These are phyloP conservation scores for Calonectria ilicicola DNA, from an alignment of 2,329 filamentous ascomycete species.

Conservation along the genomic window DNA sequence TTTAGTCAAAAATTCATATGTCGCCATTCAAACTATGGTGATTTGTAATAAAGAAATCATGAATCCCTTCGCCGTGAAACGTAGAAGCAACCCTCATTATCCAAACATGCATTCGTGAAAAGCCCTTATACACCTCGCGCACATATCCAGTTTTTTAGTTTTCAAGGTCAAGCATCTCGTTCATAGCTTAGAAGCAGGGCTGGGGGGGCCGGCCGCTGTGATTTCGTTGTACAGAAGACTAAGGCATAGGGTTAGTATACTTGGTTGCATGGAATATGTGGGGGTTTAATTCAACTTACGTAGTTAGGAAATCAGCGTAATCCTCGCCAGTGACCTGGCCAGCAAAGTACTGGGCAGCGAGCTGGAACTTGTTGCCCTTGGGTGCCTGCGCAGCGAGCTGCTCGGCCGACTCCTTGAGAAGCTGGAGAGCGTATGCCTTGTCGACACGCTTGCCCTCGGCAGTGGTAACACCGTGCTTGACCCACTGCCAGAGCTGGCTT, in stretches of 20 bases:
- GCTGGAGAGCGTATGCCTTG: constrained; percentile 88
- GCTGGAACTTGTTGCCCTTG: constrained; percentile 90
- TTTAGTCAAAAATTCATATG: neutral
- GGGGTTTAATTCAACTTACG: constrained; percentile 62
- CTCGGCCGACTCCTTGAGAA: constrained; percentile 88
- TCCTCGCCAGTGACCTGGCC: constrained; percentile 96
- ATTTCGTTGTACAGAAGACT: constrained; percentile 91
- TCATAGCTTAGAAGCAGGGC: constrained; percentile 74
- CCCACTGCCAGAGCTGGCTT: constrained; percentile 97
- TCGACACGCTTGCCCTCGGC: constrained; percentile 92
- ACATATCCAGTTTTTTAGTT: constrained; percentile 24
- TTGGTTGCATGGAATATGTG: neutral
- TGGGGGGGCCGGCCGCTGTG: constrained; percentile 75
- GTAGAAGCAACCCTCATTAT: constrained; percentile 8
- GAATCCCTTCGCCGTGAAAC: constrained; percentile 19
- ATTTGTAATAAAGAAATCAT: constrained; percentile 13
- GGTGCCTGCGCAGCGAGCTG: constrained; percentile 79
- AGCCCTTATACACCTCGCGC: constrained; percentile 10
- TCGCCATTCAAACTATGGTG: constrained; percentile 12
- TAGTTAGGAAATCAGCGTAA: constrained; percentile 95
- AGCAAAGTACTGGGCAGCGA: constrained; percentile 93
- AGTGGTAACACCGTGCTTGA: constrained; percentile 77
- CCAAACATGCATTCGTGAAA: constrained; percentile 20
- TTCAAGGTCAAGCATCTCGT: neutral
- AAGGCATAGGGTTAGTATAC: constrained; percentile 30